Base-by-base conservation (phyloP, 495 filamentous ascomycete species). In the Penicillium salamii region DNA sequence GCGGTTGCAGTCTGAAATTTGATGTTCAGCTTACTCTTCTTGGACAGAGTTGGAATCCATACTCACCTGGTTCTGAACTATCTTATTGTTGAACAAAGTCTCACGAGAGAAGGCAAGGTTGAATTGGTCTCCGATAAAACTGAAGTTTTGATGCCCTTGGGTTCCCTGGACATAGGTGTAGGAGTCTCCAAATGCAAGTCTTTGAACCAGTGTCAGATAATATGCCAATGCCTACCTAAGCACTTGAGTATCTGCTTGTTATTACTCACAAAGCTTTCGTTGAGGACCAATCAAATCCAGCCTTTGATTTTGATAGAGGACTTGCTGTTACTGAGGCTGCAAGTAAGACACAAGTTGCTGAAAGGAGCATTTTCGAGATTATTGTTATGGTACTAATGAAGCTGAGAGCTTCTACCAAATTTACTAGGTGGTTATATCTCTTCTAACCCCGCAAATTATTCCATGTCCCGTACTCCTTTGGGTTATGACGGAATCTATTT, bases 151-250 rank as follows among this genome's bases (percentile, higher is more conserved):
- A 42, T 59, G 68, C 3, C 77, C 78, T 36, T 58, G 53, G 5
- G 70, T 77, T 14, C 77, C 78, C 61, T 79, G 75, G 18, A 79
- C 69, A 43, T 72, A 80, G 14, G 77, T 78, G 46, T 80, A 81
- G n/a, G 72, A 76, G 50, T 81, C 75, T 13, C 76, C 78, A 49
- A 81, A 81, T n/a, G 75, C 71, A 50, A 78, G 54, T 12, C 70
- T 74, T 40, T 1, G 11, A 8, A 14, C n/a, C 37, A 20, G 2
- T 5, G 18, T 45, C 2, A 32, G 50, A 6, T 17, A 13, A 7
- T 7, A 9, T 42, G 24, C 7, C n/a, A n/a, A n/a, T n/a, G n/a
- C n/a, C n/a, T n/a, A n/a, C n/a, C n/a, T n/a, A 8, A 26, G 23
- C 23, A 4, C 4, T 26, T 26, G 4, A 4, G 8, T 26, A 26